A percentile compares a stretch with the other conserved stretches of the same genome.
Evolutionary conservation across 2,329 filamentous ascomycete species (phyloP).

Genomic region (Xylariaceae sp.): DNA sequence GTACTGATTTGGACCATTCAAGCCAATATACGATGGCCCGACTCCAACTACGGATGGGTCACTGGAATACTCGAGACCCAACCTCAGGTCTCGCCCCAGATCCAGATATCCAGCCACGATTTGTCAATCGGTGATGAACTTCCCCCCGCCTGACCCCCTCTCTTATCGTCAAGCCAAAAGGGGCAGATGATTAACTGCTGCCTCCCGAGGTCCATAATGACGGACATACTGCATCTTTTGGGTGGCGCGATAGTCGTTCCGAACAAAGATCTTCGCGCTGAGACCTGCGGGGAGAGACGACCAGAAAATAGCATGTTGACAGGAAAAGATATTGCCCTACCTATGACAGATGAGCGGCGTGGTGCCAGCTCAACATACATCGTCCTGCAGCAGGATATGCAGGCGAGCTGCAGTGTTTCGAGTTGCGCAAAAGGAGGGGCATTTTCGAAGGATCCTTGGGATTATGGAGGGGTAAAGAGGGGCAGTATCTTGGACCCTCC

Average conservation of each 20-base stretch:
- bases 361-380: constrained; percentile 29
- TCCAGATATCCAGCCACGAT: not conserved
- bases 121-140: not conserved
- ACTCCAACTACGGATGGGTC: too few relatives aligned
- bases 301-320: too few relatives aligned
- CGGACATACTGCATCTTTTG: constrained; percentile 9
- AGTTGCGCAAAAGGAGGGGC: constrained; percentile 25
- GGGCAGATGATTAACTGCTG: not conserved
- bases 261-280: not conserved
- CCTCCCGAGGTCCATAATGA: constrained; percentile 17
- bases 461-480: constrained; percentile 31
- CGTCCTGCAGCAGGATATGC: constrained; percentile 26
- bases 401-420: constrained; percentile 22
- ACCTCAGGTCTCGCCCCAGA: not conserved
- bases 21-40: too few relatives aligned
- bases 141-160: constrained; percentile 1
- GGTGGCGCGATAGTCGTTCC: not conserved
- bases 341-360: too few relatives aligned
- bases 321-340: too few relatives aligned
- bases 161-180: constrained; percentile 3
- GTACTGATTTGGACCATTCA: not conserved
- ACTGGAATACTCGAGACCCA: too few relatives aligned
- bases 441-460: constrained; percentile 8
- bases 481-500: constrained; percentile 6
- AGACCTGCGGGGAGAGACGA: not conserved